Percentiles rank a stretch among this genome's conserved stretches.
phyloP scores from a whole-genome alignment of 2,329 filamentous ascomycete species.

The Ophiosphaerella korrae region DNA sequence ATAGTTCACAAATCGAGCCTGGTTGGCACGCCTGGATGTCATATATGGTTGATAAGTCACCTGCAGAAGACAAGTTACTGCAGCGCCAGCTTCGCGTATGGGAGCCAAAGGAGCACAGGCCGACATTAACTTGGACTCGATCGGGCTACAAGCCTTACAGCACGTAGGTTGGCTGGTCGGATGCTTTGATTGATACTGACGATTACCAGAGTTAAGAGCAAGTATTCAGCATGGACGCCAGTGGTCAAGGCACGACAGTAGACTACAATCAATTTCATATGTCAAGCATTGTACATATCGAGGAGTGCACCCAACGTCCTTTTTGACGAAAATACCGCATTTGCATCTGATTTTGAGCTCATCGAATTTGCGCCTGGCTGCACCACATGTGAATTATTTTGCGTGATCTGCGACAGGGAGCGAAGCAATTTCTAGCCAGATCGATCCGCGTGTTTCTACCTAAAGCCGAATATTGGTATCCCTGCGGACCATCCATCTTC shows the following conservation, averaged over 20 bases:
- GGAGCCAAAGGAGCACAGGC: constrained; percentile 74
- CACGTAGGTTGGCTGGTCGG: constrained; percentile 69
- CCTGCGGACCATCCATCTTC: too few relatives aligned
- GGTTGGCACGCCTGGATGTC: constrained; percentile 99
- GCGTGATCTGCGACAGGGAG: too few relatives aligned
- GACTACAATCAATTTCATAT: constrained; percentile 13
- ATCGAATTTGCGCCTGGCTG: too few relatives aligned
- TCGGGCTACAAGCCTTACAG: constrained; percentile 91
- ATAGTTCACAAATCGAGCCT: constrained; percentile 82
- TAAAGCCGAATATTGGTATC: too few relatives aligned
- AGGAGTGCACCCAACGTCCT: too few relatives aligned
- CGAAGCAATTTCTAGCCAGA: too few relatives aligned
- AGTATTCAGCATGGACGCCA: constrained; percentile 56
- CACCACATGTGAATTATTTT: too few relatives aligned
- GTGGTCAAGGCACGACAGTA: constrained; percentile 51
- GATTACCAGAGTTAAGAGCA: constrained; percentile 52
- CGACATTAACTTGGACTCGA: constrained; percentile 75
- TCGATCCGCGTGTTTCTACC: too few relatives aligned
- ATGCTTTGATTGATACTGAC: constrained; percentile 12
- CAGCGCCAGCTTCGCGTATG: constrained; percentile 71
- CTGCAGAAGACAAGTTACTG: constrained; percentile 74
- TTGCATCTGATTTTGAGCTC: too few relatives aligned
- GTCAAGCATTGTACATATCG: constrained; percentile 32
- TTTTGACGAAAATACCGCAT: too few relatives aligned
- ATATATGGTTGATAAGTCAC: constrained; percentile 87